These are phyloP conservation scores for Alectoria sarmentosa DNA, from an alignment of 495 filamentous ascomycete species.

Conservation along the genomic window DNA sequence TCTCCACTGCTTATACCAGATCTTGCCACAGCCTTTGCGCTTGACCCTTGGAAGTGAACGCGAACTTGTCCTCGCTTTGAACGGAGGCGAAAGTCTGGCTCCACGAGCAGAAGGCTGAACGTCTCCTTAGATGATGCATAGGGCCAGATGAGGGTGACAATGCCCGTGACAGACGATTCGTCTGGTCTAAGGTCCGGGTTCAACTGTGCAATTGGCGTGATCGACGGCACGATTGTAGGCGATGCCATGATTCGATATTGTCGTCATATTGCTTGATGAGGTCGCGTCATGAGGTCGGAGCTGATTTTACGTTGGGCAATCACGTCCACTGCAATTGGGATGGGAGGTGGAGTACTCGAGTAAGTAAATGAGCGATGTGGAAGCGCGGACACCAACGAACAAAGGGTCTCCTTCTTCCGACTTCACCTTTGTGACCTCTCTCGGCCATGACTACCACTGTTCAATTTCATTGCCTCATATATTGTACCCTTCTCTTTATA, in stretches of 20 bases:
- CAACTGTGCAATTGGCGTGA: conserved; percentile 62
- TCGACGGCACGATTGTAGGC: conserved; percentile 5
- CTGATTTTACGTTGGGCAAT: neutral
- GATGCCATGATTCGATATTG: conserved; percentile 2
- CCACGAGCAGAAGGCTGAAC: conserved; percentile 70
- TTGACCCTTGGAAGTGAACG: conserved; percentile 63
- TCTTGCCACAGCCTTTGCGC: conserved; percentile 61
- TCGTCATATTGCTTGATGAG: conserved; percentile 6
- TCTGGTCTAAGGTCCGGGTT: conserved; percentile 42
- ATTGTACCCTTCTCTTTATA: neutral
- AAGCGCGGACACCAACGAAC: too few relatives aligned
- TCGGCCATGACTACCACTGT: too few relatives aligned
- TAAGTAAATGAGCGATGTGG: too few relatives aligned
- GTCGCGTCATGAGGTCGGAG: neutral
- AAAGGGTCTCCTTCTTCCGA: neutral
- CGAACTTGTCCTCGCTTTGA: conserved; percentile 74
- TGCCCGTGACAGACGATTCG: conserved; percentile 47
- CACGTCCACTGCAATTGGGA: neutral
- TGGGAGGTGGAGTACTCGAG: conserved; percentile 1
- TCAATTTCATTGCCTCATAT: neutral
- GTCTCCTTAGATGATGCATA: conserved; percentile 69
- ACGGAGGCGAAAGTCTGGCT: conserved; percentile 81
- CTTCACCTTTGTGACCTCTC: too few relatives aligned
- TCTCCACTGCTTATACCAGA: conserved; percentile 69
- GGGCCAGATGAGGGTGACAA: conserved; percentile 85